Percentiles rank a stretch among this genome's conserved stretches.
Evolutionary conservation across 768 basidiomycete genomes (phyloP).

Genomic region (Termitomyces sp.): DNA sequence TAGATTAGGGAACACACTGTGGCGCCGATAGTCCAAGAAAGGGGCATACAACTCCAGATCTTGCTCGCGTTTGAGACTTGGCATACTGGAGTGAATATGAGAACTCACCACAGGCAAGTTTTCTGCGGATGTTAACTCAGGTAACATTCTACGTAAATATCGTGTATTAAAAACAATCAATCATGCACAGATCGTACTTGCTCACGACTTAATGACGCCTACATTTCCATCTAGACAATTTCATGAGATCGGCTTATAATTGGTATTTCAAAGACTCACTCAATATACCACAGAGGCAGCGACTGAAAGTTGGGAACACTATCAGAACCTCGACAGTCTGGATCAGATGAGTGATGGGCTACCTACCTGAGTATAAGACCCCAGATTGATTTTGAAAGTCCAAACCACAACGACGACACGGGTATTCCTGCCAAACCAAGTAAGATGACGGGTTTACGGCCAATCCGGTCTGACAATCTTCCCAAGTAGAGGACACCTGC

Average conservation of each 20-base stretch:
- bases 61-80: background rate
- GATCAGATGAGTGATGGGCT: background rate
- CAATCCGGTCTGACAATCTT: slow-evolving; percentile 62
- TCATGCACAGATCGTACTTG: background rate
- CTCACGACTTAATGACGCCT: slow-evolving; percentile 57
- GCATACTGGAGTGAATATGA: background rate
- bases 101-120: background rate
- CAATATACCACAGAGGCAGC: slow-evolving; percentile 18
- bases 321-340: background rate
- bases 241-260: background rate
- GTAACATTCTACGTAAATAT: background rate
- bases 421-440: slow-evolving; percentile 59
- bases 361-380: slow-evolving; percentile 47
- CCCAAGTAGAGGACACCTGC: slow-evolving; percentile 73
- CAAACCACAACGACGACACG: slow-evolving; percentile 69
- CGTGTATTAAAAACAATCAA: background rate
- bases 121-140: background rate
- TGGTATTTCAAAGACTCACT: slow-evolving; percentile 29
- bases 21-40: background rate
- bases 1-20: background rate
- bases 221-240: slow-evolving; percentile 42
- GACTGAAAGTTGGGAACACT: background rate
- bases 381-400: slow-evolving; percentile 63
- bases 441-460: slow-evolving; percentile 72
- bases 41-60: slow-evolving; percentile 1